phyloP scores from a whole-genome alignment of 345 rosid species.

The Sonneratia caseolaris region DNA sequence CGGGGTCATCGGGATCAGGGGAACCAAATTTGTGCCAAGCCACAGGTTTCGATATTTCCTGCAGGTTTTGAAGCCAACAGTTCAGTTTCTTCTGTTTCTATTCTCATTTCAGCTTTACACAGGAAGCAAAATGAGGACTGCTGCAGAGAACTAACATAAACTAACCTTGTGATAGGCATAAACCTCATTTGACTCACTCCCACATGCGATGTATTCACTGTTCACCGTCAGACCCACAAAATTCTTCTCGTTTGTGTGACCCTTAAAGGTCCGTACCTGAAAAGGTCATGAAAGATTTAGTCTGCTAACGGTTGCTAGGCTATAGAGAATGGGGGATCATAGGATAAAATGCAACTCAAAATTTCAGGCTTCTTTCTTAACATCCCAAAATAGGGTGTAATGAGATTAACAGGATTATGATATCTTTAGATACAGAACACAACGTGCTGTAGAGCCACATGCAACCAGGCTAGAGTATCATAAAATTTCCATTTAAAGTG shows the following conservation, averaged over 20 bases:
- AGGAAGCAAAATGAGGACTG: background rate
- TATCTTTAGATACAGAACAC: background rate
- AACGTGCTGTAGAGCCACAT: background rate
- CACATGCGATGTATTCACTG: constrained; percentile 78
- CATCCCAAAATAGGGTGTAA: background rate
- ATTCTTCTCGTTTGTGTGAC: constrained; percentile 96
- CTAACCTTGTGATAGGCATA: constrained; percentile 92
- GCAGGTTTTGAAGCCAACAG: constrained; percentile 10
- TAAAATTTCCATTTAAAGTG: background rate
- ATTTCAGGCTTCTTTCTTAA: background rate
- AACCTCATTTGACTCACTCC: constrained; percentile 95
- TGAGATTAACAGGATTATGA: background rate
- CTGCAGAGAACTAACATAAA: background rate
- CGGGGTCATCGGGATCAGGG: constrained; percentile 72
- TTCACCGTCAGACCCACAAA: constrained; percentile 87
- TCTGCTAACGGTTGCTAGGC: background rate
- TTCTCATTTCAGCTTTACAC: background rate
- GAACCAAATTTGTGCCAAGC: constrained; percentile 85
- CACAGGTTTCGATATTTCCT: constrained; percentile 84
- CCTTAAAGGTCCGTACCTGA: constrained; percentile 53
- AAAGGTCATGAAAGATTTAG: background rate
- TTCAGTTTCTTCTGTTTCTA: background rate
- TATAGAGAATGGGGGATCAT: background rate
- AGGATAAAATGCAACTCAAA: background rate
- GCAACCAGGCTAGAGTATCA: background rate